Evolutionary conservation across 108 stramenopile species (phyloP).

Genomic region (Skeletonema marinoi): DNA sequence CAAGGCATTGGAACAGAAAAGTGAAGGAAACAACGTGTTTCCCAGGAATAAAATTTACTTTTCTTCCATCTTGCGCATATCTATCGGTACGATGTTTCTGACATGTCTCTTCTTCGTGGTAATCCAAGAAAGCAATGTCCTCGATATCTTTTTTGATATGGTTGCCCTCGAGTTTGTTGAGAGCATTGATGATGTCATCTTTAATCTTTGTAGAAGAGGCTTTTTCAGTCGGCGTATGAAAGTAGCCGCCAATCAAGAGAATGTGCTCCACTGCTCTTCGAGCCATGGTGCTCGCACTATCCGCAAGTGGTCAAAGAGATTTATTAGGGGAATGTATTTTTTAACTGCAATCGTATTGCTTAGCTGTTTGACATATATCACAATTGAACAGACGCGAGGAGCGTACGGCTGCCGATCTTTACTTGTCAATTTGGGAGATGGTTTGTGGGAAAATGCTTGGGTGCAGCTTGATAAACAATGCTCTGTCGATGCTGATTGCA

Average conservation of each 20-base stretch:
- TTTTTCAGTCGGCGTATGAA: neutral
- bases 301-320: neutral
- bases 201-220: conserved; percentile 4
- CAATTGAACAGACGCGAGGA: neutral
- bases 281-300: neutral
- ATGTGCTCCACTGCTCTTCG: neutral
- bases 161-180: conserved; percentile 15
- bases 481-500: neutral
- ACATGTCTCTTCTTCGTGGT: neutral
- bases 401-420: neutral
- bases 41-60: conserved; percentile 4
- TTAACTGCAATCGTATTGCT: neutral
- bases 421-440: neutral
- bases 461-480: neutral
- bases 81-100: conserved; percentile 11
- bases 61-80: conserved; percentile 8
- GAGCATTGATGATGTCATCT: conserved; percentile 15
- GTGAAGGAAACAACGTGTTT: neutral
- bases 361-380: neutral
- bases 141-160: conserved; percentile 28
- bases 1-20: conserved; percentile 11
- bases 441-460: conserved; percentile 1
- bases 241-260: neutral
- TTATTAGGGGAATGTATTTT: neutral
- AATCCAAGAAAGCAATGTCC: conserved; percentile 7